These are phyloP conservation scores for Tolypocladium sp. DNA, from an alignment of 2,329 filamentous ascomycete species.

Conservation along the genomic window DNA sequence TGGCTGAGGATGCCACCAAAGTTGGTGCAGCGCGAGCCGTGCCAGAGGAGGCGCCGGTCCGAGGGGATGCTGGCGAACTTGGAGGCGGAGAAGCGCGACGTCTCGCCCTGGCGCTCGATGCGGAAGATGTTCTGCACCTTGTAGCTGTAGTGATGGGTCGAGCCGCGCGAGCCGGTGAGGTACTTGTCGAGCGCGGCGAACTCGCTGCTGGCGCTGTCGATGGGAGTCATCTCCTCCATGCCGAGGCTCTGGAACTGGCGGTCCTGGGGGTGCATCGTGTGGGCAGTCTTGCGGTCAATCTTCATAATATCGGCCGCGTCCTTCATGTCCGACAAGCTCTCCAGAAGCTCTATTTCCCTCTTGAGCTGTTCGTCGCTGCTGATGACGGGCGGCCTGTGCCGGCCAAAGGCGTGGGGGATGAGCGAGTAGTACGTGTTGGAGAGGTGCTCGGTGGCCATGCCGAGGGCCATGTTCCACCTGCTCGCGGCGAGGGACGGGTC, in stretches of 20 bases:
- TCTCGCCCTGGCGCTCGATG: constrained; percentile 67
- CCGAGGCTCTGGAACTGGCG: constrained; percentile 62
- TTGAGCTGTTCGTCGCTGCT: constrained; percentile 48
- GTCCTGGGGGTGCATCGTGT: constrained; percentile 57
- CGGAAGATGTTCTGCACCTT: constrained; percentile 70
- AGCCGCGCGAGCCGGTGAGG: constrained; percentile 55
- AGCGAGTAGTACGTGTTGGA: constrained; percentile 74
- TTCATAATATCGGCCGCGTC: constrained; percentile 72
- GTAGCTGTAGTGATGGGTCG: constrained; percentile 55
- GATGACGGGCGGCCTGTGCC: constrained; percentile 64
- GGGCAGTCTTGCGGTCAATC: constrained; percentile 37
- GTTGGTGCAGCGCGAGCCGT: constrained; percentile 75
- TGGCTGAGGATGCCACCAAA: constrained; percentile 82
- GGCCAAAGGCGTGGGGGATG: constrained; percentile 76
- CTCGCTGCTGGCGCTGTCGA: constrained; percentile 51
- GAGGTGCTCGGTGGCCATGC: constrained; percentile 45
- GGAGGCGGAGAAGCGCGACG: constrained; percentile 55
- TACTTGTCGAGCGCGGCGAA: constrained; percentile 59
- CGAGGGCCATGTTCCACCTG: constrained; percentile 28
- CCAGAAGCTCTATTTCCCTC: constrained; percentile 68
- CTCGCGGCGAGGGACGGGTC: constrained; percentile 35
- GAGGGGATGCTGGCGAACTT: constrained; percentile 42
- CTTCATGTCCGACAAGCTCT: constrained; percentile 79
- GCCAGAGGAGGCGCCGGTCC: constrained; percentile 75
- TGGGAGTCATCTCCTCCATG: constrained; percentile 66